A percentile compares a stretch with the other conserved stretches of the same genome.
phyloP scores from a whole-genome alignment of 768 basidiomycete species.

The Lentinula raphanica region DNA sequence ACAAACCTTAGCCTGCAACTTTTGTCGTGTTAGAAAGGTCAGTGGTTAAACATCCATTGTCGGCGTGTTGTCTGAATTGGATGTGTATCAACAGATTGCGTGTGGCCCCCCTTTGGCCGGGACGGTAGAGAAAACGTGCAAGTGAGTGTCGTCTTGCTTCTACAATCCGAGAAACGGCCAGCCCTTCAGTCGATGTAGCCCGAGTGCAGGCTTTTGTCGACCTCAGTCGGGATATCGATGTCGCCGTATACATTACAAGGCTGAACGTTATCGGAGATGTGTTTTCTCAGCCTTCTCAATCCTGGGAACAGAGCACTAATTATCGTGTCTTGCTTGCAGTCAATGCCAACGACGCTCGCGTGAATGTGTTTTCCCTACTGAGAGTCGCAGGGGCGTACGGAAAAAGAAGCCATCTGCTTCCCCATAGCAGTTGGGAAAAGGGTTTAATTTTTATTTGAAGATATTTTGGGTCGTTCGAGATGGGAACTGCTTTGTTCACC shows the following conservation, averaged over 20 bases:
- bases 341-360: slow-evolving; percentile 43
- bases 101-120: slow-evolving; percentile 55
- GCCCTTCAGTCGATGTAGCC: too few species aligned
- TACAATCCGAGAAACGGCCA: neutral
- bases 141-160: slow-evolving; percentile 39
- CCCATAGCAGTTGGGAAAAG: neutral
- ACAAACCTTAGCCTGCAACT: slow-evolving; percentile 39
- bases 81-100: slow-evolving; percentile 40
- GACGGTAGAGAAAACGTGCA: slow-evolving; percentile 56
- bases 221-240: neutral
- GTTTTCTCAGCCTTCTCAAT: neutral
- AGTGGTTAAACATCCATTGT: neutral
- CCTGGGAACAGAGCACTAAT: neutral
- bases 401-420: slow-evolving; percentile 3
- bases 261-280: neutral
- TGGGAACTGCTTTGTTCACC: neutral
- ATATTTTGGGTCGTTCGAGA: neutral
- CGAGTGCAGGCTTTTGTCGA: neutral
- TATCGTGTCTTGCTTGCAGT: slow-evolving; percentile 18
- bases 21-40: slow-evolving; percentile 45
- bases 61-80: neutral
- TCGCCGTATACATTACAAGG: neutral
- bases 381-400: slow-evolving; percentile 40
- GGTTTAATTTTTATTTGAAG: neutral
- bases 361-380: slow-evolving; percentile 41